Percentiles rank a stretch among this genome's conserved stretches.
Conservation (phyloP, 768 basidiomycete species). For the Rhodotorula babjevae region DNA sequence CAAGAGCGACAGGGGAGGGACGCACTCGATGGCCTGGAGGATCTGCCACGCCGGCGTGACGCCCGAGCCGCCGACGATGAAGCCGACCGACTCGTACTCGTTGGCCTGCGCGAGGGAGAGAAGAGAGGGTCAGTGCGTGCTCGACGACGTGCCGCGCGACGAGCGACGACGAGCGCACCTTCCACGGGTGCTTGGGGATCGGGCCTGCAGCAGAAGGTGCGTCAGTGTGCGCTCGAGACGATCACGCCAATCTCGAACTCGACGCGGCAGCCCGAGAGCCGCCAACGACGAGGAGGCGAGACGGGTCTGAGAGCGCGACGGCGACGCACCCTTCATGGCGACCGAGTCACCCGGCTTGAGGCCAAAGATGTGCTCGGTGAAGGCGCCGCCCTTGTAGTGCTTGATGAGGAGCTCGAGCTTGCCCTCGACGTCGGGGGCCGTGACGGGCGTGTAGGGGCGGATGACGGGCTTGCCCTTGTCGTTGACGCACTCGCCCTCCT, state of each 20-base stretch:
- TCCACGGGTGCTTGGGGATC: conserved; percentile 77
- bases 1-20: background rate
- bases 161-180: conserved; percentile 44
- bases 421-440: conserved; percentile 52
- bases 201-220: conserved; percentile 50
- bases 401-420: conserved; percentile 67
- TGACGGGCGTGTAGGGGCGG: conserved; percentile 88
- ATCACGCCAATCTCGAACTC: background rate
- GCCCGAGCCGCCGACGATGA: conserved; percentile 91
- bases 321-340: conserved; percentile 65
- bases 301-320: no score
- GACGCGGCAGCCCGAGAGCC: background rate
- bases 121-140: background rate
- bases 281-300: no score
- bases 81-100: conserved; percentile 63
- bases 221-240: no score
- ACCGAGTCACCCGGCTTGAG: conserved; percentile 77
- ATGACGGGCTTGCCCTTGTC: conserved; percentile 78
- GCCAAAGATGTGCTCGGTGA: conserved; percentile 59
- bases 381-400: conserved; percentile 52
- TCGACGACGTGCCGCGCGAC: no score
- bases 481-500: conserved; percentile 58
- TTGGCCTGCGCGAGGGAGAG: conserved; percentile 54
- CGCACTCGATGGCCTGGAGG: conserved; percentile 7
- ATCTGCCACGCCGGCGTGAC: conserved; percentile 53